phyloP scores from a whole-genome alignment of 1,284 basidiomycete species.

The Ustilago vetiveriae region DNA sequence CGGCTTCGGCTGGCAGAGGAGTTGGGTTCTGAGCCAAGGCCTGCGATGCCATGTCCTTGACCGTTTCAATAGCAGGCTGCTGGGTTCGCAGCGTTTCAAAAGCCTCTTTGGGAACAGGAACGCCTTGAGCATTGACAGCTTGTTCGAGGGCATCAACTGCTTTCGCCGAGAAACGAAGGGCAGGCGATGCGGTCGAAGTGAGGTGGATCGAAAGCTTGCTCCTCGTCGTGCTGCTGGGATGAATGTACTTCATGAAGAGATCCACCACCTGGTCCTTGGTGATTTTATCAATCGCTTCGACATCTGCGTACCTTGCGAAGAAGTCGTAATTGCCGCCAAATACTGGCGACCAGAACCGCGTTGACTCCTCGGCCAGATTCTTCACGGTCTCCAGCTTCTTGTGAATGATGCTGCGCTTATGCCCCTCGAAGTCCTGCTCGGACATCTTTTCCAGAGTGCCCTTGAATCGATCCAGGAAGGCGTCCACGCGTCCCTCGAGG shows the following conservation, averaged over 20 bases:
- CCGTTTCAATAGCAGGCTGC: conserved; percentile 69
- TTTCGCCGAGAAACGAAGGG: conserved; percentile 74
- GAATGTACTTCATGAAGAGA: conserved; percentile 77
- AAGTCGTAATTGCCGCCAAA: conserved; percentile 69
- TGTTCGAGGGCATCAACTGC: conserved; percentile 76
- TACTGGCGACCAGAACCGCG: conserved; percentile 73
- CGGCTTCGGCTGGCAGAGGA: conserved; percentile 68
- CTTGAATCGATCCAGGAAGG: conserved; percentile 81
- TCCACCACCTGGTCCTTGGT: conserved; percentile 81
- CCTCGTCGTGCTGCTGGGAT: conserved; percentile 67
- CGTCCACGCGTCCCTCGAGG: conserved; percentile 87
- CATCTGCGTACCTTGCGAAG: conserved; percentile 75
- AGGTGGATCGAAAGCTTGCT: conserved; percentile 58
- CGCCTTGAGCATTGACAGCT: conserved; percentile 71
- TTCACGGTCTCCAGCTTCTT: conserved; percentile 63
- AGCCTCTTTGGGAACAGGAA: conserved; percentile 72
- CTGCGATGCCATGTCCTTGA: conserved; percentile 53
- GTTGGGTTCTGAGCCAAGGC: conserved; percentile 66
- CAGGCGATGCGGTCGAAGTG: conserved; percentile 70
- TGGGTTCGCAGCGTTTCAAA: conserved; percentile 70
- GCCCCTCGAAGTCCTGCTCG: conserved; percentile 56
- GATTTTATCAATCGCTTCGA: conserved; percentile 73
- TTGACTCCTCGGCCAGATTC: conserved; percentile 64
- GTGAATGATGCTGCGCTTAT: conserved; percentile 59
- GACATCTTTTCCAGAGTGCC: conserved; percentile 62